Conservation (phyloP, 2,329 filamentous ascomycete species). For the Huntiella decipiens region DNA sequence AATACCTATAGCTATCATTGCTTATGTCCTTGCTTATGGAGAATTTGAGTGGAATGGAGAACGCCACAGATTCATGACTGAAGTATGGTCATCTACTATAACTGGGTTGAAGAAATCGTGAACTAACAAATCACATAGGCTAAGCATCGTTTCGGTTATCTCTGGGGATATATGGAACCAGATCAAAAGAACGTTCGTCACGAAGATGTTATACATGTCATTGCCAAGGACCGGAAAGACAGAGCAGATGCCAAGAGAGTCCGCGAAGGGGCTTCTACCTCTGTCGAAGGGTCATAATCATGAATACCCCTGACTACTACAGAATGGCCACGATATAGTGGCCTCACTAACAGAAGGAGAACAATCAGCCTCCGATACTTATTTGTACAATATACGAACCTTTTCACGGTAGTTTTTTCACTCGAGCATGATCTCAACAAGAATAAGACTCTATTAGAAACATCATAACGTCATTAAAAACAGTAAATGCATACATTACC, state of each 20-base stretch:
- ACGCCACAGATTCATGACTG: slow-evolving; percentile 24
- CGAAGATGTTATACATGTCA: slow-evolving; percentile 1
- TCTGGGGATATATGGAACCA: slow-evolving; percentile 23
- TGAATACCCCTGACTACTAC: too few species aligned
- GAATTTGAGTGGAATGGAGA: slow-evolving; percentile 27
- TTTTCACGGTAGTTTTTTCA: too few species aligned
- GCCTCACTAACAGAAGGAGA: too few species aligned
- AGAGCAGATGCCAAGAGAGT: not conserved
- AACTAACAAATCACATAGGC: slow-evolving; percentile 2
- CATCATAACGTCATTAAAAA: too few species aligned
- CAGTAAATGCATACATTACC: slow-evolving; percentile 14
- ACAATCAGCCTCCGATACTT: too few species aligned
- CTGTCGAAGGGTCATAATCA: too few species aligned
- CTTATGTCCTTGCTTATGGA: slow-evolving; percentile 23
- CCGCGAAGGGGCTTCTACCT: not conserved
- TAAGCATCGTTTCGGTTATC: slow-evolving; percentile 15
- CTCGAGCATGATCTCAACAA: too few species aligned
- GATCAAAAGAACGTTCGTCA: slow-evolving; percentile 14
- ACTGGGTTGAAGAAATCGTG: not conserved
- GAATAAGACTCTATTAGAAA: too few species aligned
- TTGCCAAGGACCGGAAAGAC: not conserved
- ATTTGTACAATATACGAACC: too few species aligned
- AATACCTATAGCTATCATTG: slow-evolving; percentile 18
- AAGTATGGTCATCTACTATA: slow-evolving; percentile 16
- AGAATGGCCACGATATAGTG: too few species aligned